Evolutionary conservation across 169 alveolate genomes (phyloP), one percentile per base, ranked within the genome.

Genomic region (Hammondia hammondi): DNA sequence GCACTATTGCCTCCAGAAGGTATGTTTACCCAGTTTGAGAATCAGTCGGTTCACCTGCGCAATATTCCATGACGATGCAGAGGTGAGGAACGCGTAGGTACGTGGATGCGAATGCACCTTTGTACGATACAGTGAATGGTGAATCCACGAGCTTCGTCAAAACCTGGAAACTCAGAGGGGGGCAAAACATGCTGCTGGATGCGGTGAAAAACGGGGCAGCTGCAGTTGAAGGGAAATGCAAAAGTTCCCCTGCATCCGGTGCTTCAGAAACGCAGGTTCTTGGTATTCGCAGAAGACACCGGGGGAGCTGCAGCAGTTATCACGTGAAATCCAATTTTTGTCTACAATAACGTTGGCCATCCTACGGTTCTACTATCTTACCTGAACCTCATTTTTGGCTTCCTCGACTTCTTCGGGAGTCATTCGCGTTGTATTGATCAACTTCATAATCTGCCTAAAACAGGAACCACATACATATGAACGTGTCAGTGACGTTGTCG

Each of bases 41-140:
- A 52, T 52, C 61, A 21, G 32, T 46, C 32, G 67, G 29, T 48
- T 46, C 98, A 57, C 99, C 99, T 96, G 97, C 98, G 12, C 99
- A 98, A 96, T 97, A 98, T 94, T 98, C 99, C 99, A 98, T 97
- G 56, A 98, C 98, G 85, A 98, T 98, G 96, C 99, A 97, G 46
- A 98, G 94, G 93, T 92, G 95, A 24, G 95, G 95, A 77, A 57
- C 52, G 37, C 95, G 92, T 32, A 81, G 93, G 84, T 92, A 92
- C 5, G 92, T 92, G 81, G 89, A 91, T 57, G 57, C 85, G 48
- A 92, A 92, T 6, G 95, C 95, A n/a, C 85, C 90, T 35, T 91
- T 85, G 77, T 92, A 92, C 61, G 89, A 91, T 39, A 92, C 95
- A 71, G 85, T 92, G 70, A 92, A 92, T 21, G 95, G 95, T 19